A percentile compares a stretch with the other conserved stretches of the same genome.
These are phyloP conservation scores for Stromatinia cepivora DNA, from an alignment of 2,329 filamentous ascomycete genomes.

Conservation along the genomic window DNA sequence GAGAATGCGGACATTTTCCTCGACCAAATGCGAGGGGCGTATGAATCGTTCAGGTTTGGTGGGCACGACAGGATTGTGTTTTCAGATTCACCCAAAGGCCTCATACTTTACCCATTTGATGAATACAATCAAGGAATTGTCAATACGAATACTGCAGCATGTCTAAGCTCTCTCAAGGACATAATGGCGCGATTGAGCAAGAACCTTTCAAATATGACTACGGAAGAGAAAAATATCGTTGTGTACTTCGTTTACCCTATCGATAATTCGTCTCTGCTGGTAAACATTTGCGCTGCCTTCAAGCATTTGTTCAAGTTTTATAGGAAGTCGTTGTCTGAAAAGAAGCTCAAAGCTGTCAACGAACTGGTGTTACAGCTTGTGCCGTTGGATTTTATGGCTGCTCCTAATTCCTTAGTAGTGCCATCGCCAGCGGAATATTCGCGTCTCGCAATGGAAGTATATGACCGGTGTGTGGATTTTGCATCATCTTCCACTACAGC, in stretches of 20 bases:
- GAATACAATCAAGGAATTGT: slow-evolving; percentile 44
- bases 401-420: slow-evolving; percentile 61
- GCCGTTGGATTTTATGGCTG: slow-evolving; percentile 66
- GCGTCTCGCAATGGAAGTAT: slow-evolving; percentile 70
- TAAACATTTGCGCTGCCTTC: slow-evolving; percentile 73
- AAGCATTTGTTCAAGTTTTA: slow-evolving; percentile 70
- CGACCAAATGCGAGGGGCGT: slow-evolving; percentile 65
- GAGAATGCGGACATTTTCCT: slow-evolving; percentile 65
- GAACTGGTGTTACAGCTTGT: slow-evolving; percentile 79
- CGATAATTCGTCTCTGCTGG: slow-evolving; percentile 58
- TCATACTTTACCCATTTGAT: slow-evolving; percentile 37
- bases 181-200: slow-evolving; percentile 36
- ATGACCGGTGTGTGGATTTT: slow-evolving; percentile 69
- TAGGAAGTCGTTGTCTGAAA: slow-evolving; percentile 51
- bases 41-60: slow-evolving; percentile 74
- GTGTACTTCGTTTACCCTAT: slow-evolving; percentile 76
- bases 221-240: slow-evolving; percentile 60
- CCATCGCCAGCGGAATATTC: slow-evolving; percentile 60
- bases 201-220: slow-evolving; percentile 39
- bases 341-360: slow-evolving; percentile 50
- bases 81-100: slow-evolving; percentile 42
- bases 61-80: slow-evolving; percentile 52
- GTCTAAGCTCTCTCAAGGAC: slow-evolving; percentile 37
- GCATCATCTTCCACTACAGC: slow-evolving; percentile 62
- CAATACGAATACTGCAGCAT: slow-evolving; percentile 20